Evolutionary conservation across 345 rosid genomes (phyloP), one percentile per base, ranked within the genome.

Genomic region (Brassica incana): DNA sequence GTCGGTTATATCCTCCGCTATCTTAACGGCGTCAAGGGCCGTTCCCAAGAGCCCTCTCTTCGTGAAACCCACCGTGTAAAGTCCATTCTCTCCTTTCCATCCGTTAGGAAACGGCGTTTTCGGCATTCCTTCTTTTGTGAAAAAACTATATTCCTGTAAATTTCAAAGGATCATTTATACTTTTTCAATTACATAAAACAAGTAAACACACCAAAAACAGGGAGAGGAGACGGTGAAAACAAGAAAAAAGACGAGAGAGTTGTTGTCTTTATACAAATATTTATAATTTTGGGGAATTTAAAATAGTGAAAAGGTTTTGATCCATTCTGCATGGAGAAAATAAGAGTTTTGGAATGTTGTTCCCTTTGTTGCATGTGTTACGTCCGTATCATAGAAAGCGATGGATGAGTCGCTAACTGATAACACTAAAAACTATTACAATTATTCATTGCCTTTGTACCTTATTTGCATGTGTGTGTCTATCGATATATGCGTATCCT

Each of bases 51-150:
- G 88, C 4, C 99, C 99, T 77, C 92, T 88, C 69, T 90, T 84
- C 25, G 98, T 90, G 77, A 95, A 95, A 23, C 99, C 99, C 59
- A 95, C 99, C 0, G 92, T 83, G 80, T 95, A 95, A 0, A 95
- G 73, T 58, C 99, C 98, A 12, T 87, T 80, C 15, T 71, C 87
- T 38, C 95, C 99, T 70, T 89, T 95, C 99, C 99, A 95, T 0
- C 97, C 90, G 77, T 88, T 83, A 2, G 98, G 99, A 82, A 93
- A 95, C 12, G 91, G 88, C 45, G 87, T 88, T 75, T 66, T 90
- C 1, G 99, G 99, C 92, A 93, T 89, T 0, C 99, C 99, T 1
- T 93, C 97, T 64, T 89, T 77, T 20, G 92, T 85, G 89, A 95
- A 92, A 82, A 87, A 86, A 48, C 88, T 90, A 73, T 86, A 68